Percentiles rank a stretch among this genome's conserved stretches.
phyloP scores from a whole-genome alignment of 148 eudicot species.

The Nepenthes mirabilis region DNA sequence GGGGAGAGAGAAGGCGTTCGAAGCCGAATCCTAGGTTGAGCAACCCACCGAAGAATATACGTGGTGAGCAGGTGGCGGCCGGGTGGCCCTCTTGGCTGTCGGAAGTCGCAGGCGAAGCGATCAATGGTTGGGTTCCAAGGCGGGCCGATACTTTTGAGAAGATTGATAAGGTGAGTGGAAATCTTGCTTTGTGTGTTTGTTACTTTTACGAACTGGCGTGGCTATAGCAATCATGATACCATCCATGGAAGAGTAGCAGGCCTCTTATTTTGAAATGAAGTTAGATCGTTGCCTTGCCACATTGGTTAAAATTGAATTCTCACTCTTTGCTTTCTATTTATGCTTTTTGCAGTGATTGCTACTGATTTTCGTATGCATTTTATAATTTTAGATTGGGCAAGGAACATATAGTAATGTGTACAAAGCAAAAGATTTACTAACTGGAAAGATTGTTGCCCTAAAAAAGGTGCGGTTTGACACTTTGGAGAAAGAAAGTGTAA shows the following conservation, averaged over 20 bases:
- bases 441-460: conserved; percentile 78
- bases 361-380: conserved; percentile 3
- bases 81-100: conserved; percentile 98
- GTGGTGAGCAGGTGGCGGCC: conserved; percentile 87
- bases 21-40: conserved; percentile 57
- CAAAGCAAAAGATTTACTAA: conserved; percentile 64
- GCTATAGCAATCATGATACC: neutral
- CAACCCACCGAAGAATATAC: conserved; percentile 43
- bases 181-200: neutral
- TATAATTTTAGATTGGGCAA: conserved; percentile 57
- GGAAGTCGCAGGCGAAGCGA: conserved; percentile 76
- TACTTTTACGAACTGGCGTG: neutral
- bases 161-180: conserved; percentile 56
- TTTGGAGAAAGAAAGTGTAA: conserved; percentile 86
- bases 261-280: neutral
- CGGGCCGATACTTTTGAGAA: conserved; percentile 87
- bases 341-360: neutral
- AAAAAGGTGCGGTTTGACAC: conserved; percentile 92
- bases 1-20: conserved; percentile 52
- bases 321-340: neutral
- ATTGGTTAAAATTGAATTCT: neutral
- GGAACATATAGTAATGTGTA: conserved; percentile 94
- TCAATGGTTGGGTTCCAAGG: conserved; percentile 85
- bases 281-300: neutral
- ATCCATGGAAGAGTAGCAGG: neutral